Base-by-base conservation (phyloP, 164 flowering plant species). In the Sedum album region DNA sequence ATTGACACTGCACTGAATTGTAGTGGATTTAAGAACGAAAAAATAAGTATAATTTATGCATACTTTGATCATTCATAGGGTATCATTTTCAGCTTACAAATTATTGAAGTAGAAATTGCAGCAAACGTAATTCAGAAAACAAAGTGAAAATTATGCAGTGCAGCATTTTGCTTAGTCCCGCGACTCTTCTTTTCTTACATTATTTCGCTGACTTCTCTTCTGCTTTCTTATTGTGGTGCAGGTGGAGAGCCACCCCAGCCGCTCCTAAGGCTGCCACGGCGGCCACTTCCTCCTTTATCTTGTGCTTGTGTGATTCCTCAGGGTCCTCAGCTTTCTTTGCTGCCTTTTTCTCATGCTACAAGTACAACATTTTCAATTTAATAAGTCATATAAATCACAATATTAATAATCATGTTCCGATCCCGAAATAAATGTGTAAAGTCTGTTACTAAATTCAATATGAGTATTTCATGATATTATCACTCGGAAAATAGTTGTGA, bases 231-330 rank as follows among this genome's bases (percentile, higher is more conserved):
- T 57, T 30, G 17, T 57, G 62, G 31, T 57, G 62, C 62, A 11
- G 10, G 18, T 57, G 62, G 31, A 57, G 31, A 20, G 62, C 62
- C 18, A 57, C 18, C 33, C 62, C n/a, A 11, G 68, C 69, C 72
- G 69, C 66, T 33, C 64, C 66, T 20, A 63, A 20, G 4, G 25
- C 41, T 0, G 31, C 66, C 18, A 57, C 35, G 5, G 62, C 62
- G 4, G 62, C 62, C 33, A 57, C 62, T 30, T 57, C 62, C 31
- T 57, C 62, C 62, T 57, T 57, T 26, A 57, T 57, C 62, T 57
- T 57, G 62, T 57, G 62, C 62, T 57, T 57, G 62, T 7, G 62
- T 15, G 62, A 57, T 0, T 57, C 62, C 62, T 57, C 62, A 11
- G 33, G 33, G 33, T 57, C 62, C 33, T 57, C 62, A 0, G 17